Evolutionary conservation across 305 asterid genomes (phyloP), one percentile per base, ranked within the genome.

Genomic region (Ajuga reptans): DNA sequence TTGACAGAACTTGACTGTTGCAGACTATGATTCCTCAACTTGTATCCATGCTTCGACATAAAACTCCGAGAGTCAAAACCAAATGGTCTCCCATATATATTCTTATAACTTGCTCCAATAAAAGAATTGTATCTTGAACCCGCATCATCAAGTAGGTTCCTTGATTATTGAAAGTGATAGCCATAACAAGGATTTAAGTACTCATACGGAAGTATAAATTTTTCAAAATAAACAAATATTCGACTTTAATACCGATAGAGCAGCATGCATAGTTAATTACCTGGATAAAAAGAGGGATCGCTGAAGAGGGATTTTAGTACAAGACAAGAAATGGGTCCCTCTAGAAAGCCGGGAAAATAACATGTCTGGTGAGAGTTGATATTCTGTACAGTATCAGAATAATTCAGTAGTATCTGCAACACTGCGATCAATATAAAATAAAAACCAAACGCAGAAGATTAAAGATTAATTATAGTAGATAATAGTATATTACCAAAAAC

Each of bases 271-370:
- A 14, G 58, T 33, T 15, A 58, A 18, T 9, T 50, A 88, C 96
- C 96, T 87, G 86, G 82, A 68, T 42, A 74, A 24, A 75, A 69
- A 17, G 34, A 73, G 72, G 46, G 80, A 43, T 43, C 72, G 84
- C 54, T 53, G 75, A 64, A 33, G 54, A 58, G 71, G 51, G 16
- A 11, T 54, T 51, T 80, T 56, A 52, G 69, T 61, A 75, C 74
- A 72, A 55, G 82, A 75, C 37, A 78, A 49, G 18, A 82, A 52
- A 71, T 53, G 68, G 71, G 78, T 70, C 67, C 81, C 77, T 81
- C 87, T 74, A 39, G 78, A 81, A 57, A 77, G 78, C 68, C 88
- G 81, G 49, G 85, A 86, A 41, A 87, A 61, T 36, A 86, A 80
- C 95, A 87, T 87, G 41, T 39, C 75, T 76, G 11, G 14, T 18